A percentile compares a stretch with the other conserved stretches of the same genome.
Evolutionary conservation across 2,329 filamentous ascomycete species (phyloP).

Genomic region (Scopulariopsis brevicaulis): DNA sequence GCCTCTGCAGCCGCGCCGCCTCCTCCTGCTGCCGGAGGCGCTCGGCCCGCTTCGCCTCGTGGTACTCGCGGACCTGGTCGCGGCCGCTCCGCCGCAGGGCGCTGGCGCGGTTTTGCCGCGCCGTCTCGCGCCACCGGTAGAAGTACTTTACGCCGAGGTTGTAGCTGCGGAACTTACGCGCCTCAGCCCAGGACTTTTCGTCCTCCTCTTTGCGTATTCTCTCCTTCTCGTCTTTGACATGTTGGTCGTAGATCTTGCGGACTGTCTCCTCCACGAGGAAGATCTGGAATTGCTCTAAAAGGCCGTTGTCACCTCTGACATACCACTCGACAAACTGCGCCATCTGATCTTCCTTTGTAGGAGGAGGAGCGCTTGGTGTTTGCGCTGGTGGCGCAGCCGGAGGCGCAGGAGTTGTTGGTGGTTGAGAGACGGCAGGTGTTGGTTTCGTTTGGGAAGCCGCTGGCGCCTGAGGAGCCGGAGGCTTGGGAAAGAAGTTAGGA

Average conservation of each 20-base stretch:
- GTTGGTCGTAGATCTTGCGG: slow-evolving; percentile 25
- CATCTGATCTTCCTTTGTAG: slow-evolving; percentile 16
- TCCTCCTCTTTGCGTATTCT: slow-evolving; percentile 35
- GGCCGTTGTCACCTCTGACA: slow-evolving; percentile 38
- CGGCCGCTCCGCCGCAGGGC: slow-evolving; percentile 39
- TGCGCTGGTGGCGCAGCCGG: not conserved
- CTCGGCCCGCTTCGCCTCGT: slow-evolving; percentile 22
- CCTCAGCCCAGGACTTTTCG: slow-evolving; percentile 29
- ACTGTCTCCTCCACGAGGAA: slow-evolving; percentile 33
- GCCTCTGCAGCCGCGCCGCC: slow-evolving; percentile 12
- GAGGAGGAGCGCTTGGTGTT: slow-evolving; percentile 4
- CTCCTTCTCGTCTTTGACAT: slow-evolving; percentile 26
- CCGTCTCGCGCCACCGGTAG: slow-evolving; percentile 41
- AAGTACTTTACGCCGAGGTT: slow-evolving; percentile 43
- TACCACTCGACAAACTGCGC: slow-evolving; percentile 42
- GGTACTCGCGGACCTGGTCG: slow-evolving; percentile 36
- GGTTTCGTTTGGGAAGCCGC: slow-evolving; percentile 9
- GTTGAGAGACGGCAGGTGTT: slow-evolving; percentile 7
- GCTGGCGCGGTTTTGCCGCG: slow-evolving; percentile 33
- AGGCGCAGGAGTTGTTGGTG: slow-evolving; percentile 1
- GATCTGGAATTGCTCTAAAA: slow-evolving; percentile 38
- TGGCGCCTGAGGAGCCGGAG: not conserved
- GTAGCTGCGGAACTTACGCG: slow-evolving; percentile 33
- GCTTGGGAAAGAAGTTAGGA: slow-evolving; percentile 3
- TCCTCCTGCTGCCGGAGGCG: slow-evolving; percentile 21